Evolutionary conservation across 805 yeast species (phyloP), one percentile per base, ranked within the genome.

Genomic region (Lipomyces mesembrius): DNA sequence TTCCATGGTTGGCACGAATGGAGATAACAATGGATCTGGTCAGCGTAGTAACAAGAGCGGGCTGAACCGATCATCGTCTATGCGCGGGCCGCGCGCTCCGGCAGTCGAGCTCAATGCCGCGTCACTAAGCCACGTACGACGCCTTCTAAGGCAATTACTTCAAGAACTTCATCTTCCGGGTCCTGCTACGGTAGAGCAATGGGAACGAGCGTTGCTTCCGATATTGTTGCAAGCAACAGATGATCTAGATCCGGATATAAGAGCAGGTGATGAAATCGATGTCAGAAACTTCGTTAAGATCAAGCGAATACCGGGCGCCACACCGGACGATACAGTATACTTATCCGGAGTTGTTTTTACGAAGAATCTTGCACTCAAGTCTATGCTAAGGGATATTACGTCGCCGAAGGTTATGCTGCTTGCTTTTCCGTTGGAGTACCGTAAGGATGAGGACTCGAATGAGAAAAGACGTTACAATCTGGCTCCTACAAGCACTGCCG

Each of bases 381-480:
- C 84, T 1, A 96, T 95, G 99, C 85, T 92, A 0, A 77, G 85
- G 5, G 74, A 76, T 29, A 81, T 96, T 7, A 73, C 75, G 0
- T 82, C 85, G 60, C 98, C 99, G 0, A 84, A 87, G 63, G 89
- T 95, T 52, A 86, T 94, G 66, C 81, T 96, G 20, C 83, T 95
- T 5, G 88, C 92, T 82, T 95, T 95, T 74, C 97, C 98, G 0
- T 79, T 95, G 32, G 98, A 93, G 74, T 95, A 92, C 72, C 81
- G 87, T 66, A 87, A 88, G 67, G 87, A 86, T 53, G 91, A 89
- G 62, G 92, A 89, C 8, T 29, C 53, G 9, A 25, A 27, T 12
- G 60, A 63, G 14, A 61, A 59, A 22, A 17, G 20, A 17, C 46
- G 55, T 2, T 37, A 27, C 3, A 25, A 60, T 27, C n/a, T 29